Conservation (phyloP, 306 rosid genomes). For the Alnus rubra region DNA sequence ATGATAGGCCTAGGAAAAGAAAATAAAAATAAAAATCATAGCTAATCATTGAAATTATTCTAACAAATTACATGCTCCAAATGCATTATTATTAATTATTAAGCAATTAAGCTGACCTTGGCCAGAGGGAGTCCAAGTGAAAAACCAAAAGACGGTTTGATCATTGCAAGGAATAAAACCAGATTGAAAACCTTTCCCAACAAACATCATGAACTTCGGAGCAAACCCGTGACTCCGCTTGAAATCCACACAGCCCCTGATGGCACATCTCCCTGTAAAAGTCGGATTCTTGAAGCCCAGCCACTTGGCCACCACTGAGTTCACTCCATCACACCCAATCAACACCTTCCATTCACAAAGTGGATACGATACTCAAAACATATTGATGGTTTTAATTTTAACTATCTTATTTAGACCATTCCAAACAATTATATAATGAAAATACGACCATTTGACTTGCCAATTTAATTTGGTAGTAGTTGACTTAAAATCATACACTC, state of each 20-base stretch:
- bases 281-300: constrained; percentile 55
- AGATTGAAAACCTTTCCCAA: constrained; percentile 29
- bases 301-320: constrained; percentile 74
- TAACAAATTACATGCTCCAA: no score
- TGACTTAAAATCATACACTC: no score
- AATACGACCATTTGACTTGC: no score
- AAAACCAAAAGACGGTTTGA: constrained; percentile 27
- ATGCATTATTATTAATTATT: no score
- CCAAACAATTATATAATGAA: no score
- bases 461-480: no score
- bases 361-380: not conserved
- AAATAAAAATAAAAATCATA: no score
- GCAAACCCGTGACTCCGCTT: constrained; percentile 23
- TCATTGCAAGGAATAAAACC: constrained; percentile 34
- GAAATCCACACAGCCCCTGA: constrained; percentile 45
- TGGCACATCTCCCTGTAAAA: constrained; percentile 47
- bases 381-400: no score
- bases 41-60: no score
- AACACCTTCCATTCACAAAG: constrained; percentile 44
- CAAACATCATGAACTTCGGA: constrained; percentile 19
- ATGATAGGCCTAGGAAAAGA: no score
- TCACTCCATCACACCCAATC: constrained; percentile 86
- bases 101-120: not conserved
- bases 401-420: no score
- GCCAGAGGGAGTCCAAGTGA: constrained; percentile 27